Conservation (phyloP, 148 eudicot genomes). For the Linanthus parryae region DNA sequence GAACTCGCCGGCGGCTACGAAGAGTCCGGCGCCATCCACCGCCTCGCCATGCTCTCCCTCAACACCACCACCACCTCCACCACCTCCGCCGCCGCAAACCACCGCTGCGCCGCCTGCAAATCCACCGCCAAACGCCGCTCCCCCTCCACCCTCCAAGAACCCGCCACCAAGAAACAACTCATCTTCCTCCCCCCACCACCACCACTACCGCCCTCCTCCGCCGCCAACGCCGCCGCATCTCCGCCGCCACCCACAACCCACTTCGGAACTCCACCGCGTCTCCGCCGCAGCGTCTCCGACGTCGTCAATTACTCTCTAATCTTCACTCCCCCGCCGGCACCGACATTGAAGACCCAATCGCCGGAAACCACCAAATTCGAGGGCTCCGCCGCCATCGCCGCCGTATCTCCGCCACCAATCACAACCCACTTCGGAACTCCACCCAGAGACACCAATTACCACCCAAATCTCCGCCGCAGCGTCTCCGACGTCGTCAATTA, state of each 20-base stretch:
- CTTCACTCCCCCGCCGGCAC: neutral
- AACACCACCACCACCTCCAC: neutral
- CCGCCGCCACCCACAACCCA: neutral
- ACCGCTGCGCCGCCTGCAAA: neutral
- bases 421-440: neutral
- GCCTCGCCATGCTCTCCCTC: slow-evolving; percentile 7
- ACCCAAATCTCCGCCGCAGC: neutral
- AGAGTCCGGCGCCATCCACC: slow-evolving; percentile 1
- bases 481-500: neutral
- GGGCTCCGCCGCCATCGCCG: neutral
- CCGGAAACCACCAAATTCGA: too few relatives aligned
- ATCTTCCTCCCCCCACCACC: neutral
- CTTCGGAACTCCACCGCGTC: neutral
- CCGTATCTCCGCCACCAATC: neutral
- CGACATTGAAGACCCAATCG: neutral
- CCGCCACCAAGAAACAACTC: slow-evolving; percentile 10
- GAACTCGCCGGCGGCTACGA: neutral
- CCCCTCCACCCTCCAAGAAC: slow-evolving; percentile 4
- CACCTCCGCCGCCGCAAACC: neutral
- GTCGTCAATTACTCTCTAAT: neutral
- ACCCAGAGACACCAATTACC: too few relatives aligned
- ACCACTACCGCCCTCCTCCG: neutral
- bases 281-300: neutral
- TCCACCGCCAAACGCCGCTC: slow-evolving; percentile 9
- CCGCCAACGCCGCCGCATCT: neutral